Conservation (phyloP, 768 basidiomycete species). For the Mycena rebaudengoi region DNA sequence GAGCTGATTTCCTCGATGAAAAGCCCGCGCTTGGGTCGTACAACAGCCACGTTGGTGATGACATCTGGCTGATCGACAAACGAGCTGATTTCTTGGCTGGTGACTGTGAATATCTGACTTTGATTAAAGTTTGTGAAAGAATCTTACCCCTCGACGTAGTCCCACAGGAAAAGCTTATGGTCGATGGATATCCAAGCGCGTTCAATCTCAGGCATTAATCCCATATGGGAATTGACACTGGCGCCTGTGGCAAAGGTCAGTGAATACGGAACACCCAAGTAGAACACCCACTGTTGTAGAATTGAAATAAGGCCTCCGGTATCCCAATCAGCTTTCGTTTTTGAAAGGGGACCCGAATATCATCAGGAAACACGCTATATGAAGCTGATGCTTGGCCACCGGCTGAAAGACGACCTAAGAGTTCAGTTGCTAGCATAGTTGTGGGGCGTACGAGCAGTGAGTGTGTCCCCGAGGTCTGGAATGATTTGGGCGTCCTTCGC, state of each 20-base stretch:
- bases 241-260: conserved; percentile 51
- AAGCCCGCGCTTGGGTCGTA: conserved; percentile 84
- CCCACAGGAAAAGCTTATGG: conserved; percentile 95
- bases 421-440: not conserved
- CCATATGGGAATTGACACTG: conserved; percentile 83
- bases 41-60: conserved; percentile 88
- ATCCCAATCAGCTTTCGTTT: conserved; percentile 80
- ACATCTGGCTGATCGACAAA: conserved; percentile 91
- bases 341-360: conserved; percentile 81
- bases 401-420: conserved; percentile 47
- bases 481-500: conserved; percentile 77
- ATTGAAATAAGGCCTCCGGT: conserved; percentile 80
- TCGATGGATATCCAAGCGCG: conserved; percentile 96
- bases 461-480: conserved; percentile 77
- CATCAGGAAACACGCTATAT: conserved; percentile 81
- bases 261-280: not conserved
- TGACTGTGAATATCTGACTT: not conserved
- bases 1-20: conserved; percentile 94
- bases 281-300: conserved; percentile 70
- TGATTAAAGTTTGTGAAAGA: not conserved
- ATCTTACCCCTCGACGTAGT: conserved; percentile 90
- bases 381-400: conserved; percentile 76
- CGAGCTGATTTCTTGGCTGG: conserved; percentile 89
- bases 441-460: conserved; percentile 61
- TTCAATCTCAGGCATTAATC: conserved; percentile 91